Percentiles rank a stretch among this genome's conserved stretches.
Evolutionary conservation across 768 basidiomycete species (phyloP).

Genomic region (Russula ochroleuca): DNA sequence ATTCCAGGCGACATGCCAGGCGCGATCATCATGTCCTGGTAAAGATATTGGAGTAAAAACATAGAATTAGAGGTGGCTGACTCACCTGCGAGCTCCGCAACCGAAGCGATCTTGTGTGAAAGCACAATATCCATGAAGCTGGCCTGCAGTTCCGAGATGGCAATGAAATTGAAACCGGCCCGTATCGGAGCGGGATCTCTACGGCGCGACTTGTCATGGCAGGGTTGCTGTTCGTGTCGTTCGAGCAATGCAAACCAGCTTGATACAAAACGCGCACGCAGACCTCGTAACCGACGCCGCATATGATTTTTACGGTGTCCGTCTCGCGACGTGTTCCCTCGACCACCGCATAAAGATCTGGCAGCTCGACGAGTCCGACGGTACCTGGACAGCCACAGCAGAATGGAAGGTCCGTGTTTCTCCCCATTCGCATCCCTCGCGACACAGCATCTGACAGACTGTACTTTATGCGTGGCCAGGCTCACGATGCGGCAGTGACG

Average conservation of each 20-base stretch:
- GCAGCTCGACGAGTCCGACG: constrained; percentile 66
- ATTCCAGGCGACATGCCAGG: constrained; percentile 90
- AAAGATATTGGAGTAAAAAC: background rate
- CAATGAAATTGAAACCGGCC: background rate
- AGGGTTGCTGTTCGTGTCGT: background rate
- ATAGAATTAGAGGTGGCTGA: background rate
- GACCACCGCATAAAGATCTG: constrained; percentile 90
- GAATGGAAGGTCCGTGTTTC: constrained; percentile 79
- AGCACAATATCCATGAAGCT: constrained; percentile 2
- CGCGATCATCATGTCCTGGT: constrained; percentile 73
- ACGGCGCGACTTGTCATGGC: background rate
- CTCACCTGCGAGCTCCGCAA: constrained; percentile 8
- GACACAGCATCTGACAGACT: constrained; percentile 3
- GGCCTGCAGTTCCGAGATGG: background rate
- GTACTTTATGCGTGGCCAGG: constrained; percentile 55
- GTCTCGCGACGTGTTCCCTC: constrained; percentile 74
- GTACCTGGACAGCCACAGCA: constrained; percentile 73
- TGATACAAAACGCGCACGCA: constrained; percentile 72
- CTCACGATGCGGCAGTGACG: constrained; percentile 90
- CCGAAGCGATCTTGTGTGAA: constrained; percentile 18
- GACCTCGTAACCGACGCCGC: constrained; percentile 82
- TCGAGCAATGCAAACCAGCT: constrained; percentile 71
- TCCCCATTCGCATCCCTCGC: background rate
- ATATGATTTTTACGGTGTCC: constrained; percentile 87
- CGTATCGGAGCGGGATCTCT: constrained; percentile 1